Evolutionary conservation across 208 protist genomes (phyloP), one percentile per base, ranked within the genome.

Genomic region (Leishmania arabica): DNA sequence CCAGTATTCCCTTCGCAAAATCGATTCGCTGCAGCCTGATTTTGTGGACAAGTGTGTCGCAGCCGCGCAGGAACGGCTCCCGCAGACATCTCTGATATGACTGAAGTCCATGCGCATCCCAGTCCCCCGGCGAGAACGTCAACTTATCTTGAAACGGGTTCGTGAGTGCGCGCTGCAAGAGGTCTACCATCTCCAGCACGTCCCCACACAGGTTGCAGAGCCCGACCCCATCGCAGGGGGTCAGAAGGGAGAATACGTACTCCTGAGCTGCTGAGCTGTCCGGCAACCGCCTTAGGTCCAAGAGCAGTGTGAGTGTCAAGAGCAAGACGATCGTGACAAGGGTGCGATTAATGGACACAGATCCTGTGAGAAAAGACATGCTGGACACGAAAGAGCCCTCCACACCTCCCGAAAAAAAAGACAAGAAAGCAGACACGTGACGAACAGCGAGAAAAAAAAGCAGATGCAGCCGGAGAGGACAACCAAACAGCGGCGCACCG

Each of bases 141-240:
- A 84, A 77, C 65, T 80, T 53, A 40, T 84, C 76, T 11, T 45
- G 72, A 58, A 85, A 85, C 24, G 72, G 78, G 42, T 85, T 75
- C 13, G 53, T 17, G 6, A 79, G 65, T 1, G 62, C 21, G 34
- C 76, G 73, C 53, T 85, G 80, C 2, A 79, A 78, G 13, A 78
- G 7, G 54, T 91, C 88, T 19, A 91, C 64, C 53, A 78, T 78
- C 62, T 89, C 72, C 53, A 91, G 79, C 13, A 87, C 77, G 15
- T 79, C 75, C 11, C 85, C 81, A 73, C 88, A 91, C 53, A 84
- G 31, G 15, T 82, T 79, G 74, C 88, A 91, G 45, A 75, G 58
- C 24, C 49, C 42, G 27, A 72, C 65, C 11, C 54, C 79, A 51
- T 76, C 49, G 47, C 84, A 85, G 27, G 80, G 62, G 21, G 64